Percentiles rank a stretch among this genome's conserved stretches.
phyloP scores from a whole-genome alignment of 208 protist species.

The Blechomonas ayalai region DNA sequence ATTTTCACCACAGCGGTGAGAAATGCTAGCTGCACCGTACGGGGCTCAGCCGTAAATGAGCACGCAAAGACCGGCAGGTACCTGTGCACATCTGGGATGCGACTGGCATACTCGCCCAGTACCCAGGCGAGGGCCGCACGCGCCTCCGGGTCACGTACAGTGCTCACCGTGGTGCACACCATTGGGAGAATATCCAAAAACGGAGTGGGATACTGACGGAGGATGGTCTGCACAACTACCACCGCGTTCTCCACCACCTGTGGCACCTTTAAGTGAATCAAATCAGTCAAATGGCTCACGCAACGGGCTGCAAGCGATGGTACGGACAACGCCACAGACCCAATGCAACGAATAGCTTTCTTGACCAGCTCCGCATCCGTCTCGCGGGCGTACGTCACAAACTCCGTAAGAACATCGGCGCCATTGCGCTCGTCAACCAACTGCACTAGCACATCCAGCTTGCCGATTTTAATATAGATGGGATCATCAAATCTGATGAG shows the following conservation, averaged over 20 bases:
- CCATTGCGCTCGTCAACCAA: conserved; percentile 90
- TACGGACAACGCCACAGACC: conserved; percentile 94
- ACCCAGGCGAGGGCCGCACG: conserved; percentile 98
- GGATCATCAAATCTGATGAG: conserved; percentile 99
- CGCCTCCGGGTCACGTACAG: conserved; percentile 95
- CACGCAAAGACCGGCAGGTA: conserved; percentile 95
- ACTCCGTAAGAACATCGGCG: conserved; percentile 85
- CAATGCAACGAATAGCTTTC: conserved; percentile 93
- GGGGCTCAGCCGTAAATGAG: conserved; percentile 89
- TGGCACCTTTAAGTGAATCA: conserved; percentile 95
- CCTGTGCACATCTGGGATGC: conserved; percentile 90
- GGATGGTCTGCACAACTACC: conserved; percentile 96
- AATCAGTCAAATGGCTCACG: conserved; percentile 89
- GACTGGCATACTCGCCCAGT: conserved; percentile 95
- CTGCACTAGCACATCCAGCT: conserved; percentile 96
- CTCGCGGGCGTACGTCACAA: conserved; percentile 94
- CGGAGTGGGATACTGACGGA: conserved; percentile 94
- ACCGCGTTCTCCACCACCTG: conserved; percentile 97
- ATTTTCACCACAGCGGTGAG: conserved; percentile 97
- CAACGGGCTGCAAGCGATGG: conserved; percentile 88
- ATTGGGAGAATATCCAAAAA: conserved; percentile 90
- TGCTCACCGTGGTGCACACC: conserved; percentile 94
- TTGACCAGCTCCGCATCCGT: conserved; percentile 96
- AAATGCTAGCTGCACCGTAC: conserved; percentile 93
- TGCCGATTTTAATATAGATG: conserved; percentile 99